A percentile compares a stretch with the other conserved stretches of the same genome.
Conservation (phyloP, 2,329 filamentous ascomycete species). For the Microcyclospora tardicrescens region DNA sequence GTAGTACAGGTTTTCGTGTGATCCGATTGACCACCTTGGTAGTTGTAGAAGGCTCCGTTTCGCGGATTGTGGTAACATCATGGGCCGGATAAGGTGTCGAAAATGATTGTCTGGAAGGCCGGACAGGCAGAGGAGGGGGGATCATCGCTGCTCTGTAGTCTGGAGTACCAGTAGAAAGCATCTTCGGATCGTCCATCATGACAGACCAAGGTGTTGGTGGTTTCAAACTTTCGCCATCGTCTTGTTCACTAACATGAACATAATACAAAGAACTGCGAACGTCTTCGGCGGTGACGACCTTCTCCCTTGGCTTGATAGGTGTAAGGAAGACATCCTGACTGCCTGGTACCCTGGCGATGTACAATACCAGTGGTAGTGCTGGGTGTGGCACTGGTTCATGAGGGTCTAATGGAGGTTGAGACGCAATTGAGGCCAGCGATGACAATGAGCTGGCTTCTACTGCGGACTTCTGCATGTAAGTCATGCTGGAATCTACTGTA, state of each 20-base stretch:
- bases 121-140: background rate
- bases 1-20: too few species aligned
- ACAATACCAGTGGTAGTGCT: constrained; percentile 64
- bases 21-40: too few species aligned
- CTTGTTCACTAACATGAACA: constrained; percentile 57
- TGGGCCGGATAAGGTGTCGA: too few species aligned
- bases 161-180: background rate
- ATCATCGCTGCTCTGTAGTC: background rate
- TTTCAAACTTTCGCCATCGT: constrained; percentile 36
- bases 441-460: constrained; percentile 77
- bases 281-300: constrained; percentile 79
- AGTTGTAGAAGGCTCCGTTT: too few species aligned
- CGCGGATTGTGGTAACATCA: too few species aligned
- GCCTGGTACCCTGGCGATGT: constrained; percentile 86
- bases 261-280: constrained; percentile 84
- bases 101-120: too few species aligned
- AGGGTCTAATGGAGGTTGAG: constrained; percentile 77
- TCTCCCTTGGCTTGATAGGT: constrained; percentile 74
- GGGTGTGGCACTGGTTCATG: constrained; percentile 57
- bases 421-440: constrained; percentile 64
- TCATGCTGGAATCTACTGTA: constrained; percentile 7
- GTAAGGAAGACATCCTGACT: constrained; percentile 89
- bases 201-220: background rate
- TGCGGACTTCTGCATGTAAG: constrained; percentile 15
- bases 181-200: background rate